Evolutionary conservation across 1,139 yeast genomes (phyloP).

Genomic region (Taphrina deformans): DNA sequence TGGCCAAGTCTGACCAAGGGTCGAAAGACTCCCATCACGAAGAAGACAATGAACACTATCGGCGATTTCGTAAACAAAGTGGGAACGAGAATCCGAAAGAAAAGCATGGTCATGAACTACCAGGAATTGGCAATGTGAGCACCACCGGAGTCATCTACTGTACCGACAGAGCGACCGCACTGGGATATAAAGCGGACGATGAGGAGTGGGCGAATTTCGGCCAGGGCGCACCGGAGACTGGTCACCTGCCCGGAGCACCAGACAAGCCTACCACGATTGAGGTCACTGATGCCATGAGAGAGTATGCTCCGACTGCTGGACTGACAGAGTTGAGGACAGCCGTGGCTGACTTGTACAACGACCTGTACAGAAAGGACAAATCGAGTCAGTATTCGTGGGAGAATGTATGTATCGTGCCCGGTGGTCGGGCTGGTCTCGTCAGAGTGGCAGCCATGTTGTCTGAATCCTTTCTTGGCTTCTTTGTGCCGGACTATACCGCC

Average conservation of each 20-base stretch:
- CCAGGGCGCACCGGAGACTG: slow-evolving; percentile 72
- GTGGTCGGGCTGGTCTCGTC: slow-evolving; percentile 68
- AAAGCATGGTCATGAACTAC: neutral
- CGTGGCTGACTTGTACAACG: slow-evolving; percentile 62
- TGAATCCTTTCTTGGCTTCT: slow-evolving; percentile 63
- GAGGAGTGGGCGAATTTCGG: slow-evolving; percentile 65
- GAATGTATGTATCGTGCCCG: slow-evolving; percentile 60
- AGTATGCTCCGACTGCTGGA: slow-evolving; percentile 68
- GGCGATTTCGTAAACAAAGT: neutral
- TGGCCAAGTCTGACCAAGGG: too few relatives aligned
- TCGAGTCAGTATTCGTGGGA: slow-evolving; percentile 52
- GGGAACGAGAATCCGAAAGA: slow-evolving; percentile 4
- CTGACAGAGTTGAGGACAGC: slow-evolving; percentile 60
- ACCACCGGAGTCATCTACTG: slow-evolving; percentile 73
- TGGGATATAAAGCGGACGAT: slow-evolving; percentile 57
- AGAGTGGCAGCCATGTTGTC: slow-evolving; percentile 65
- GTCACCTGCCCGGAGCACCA: slow-evolving; percentile 64
- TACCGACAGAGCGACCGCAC: slow-evolving; percentile 63
- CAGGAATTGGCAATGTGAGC: neutral
- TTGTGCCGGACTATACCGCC: slow-evolving; percentile 67
- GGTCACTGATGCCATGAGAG: slow-evolving; percentile 57
- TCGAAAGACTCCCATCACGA: neutral
- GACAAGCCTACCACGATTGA: slow-evolving; percentile 57
- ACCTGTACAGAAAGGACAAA: slow-evolving; percentile 55
- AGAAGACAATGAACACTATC: slow-evolving; percentile 8